These are phyloP conservation scores for Erysimum cheiri DNA, from an alignment of 441 rosid genomes.

Conservation along the genomic window DNA sequence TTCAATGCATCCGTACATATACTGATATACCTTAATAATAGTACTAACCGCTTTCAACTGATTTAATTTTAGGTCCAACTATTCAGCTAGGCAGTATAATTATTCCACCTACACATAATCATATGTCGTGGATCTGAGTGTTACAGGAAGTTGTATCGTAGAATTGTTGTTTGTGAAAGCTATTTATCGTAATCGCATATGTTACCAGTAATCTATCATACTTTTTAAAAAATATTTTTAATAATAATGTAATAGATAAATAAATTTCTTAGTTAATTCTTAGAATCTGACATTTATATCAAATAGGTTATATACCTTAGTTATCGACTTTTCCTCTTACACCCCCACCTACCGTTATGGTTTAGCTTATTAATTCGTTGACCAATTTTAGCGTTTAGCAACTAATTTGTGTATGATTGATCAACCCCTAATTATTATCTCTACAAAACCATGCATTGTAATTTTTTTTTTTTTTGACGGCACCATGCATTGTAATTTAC, in stretches of 20 bases:
- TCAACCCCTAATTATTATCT: background rate
- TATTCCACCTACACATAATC: too few species aligned
- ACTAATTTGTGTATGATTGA: background rate
- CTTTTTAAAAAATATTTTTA: too few species aligned
- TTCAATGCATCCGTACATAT: background rate
- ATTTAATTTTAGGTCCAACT: background rate
- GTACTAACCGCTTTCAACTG: background rate
- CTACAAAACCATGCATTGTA: background rate
- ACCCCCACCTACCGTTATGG: background rate
- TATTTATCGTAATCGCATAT: too few species aligned
- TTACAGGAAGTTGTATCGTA: too few species aligned
- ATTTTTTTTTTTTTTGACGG: too few species aligned
- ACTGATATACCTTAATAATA: background rate
- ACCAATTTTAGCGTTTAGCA: background rate
- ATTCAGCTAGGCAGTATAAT: background rate
- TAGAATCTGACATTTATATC: background rate
- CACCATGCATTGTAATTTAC: too few species aligned
- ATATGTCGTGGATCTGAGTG: too few species aligned
- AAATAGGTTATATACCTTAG: background rate
- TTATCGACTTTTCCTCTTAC: background rate
- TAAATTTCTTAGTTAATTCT: background rate
- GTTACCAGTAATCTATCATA: too few species aligned
- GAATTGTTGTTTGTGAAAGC: too few species aligned
- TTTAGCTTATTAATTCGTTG: background rate
- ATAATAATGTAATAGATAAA: too few species aligned